phyloP scores from a whole-genome alignment of 768 basidiomycete genomes.

The Pleurotus eryngii region DNA sequence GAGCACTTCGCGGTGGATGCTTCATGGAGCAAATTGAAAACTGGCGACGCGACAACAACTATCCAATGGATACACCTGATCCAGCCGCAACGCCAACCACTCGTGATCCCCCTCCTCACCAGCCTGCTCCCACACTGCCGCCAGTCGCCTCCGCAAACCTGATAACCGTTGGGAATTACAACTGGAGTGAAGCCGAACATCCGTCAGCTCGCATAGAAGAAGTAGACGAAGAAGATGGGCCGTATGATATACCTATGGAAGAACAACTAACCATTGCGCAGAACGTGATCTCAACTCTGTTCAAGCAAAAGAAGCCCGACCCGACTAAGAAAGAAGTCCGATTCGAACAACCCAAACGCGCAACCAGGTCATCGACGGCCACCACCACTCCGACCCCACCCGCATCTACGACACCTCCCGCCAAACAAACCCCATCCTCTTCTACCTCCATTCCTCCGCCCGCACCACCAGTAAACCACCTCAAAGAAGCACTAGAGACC shows the following conservation, averaged over 20 bases:
- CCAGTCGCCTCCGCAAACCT: not conserved
- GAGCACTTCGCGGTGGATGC: not conserved
- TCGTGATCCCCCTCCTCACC: not conserved
- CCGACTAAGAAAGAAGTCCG: not conserved
- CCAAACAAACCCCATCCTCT: not conserved
- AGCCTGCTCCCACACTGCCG: not conserved
- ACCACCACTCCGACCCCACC: not conserved
- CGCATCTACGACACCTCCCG: not conserved
- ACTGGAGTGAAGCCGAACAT: not conserved
- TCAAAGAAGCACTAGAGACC: not conserved
- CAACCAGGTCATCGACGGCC: not conserved
- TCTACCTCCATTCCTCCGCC: not conserved
- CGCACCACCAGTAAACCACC: not conserved
- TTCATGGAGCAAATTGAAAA: constrained; percentile 2
- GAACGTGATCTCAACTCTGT: constrained; percentile 1
- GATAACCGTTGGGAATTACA: not conserved
- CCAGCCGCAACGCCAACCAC: not conserved
- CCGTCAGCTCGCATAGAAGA: not conserved
- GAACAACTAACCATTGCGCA: constrained; percentile 1
- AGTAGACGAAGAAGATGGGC: not conserved
- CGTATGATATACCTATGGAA: not conserved
- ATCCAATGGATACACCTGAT: not conserved
- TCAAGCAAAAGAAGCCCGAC: not conserved
- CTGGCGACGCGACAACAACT: not conserved
- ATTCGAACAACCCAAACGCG: not conserved